These are phyloP conservation scores for Fonsecaea multimorphosa DNA, from an alignment of 2,329 filamentous ascomycete genomes.

Conservation along the genomic window DNA sequence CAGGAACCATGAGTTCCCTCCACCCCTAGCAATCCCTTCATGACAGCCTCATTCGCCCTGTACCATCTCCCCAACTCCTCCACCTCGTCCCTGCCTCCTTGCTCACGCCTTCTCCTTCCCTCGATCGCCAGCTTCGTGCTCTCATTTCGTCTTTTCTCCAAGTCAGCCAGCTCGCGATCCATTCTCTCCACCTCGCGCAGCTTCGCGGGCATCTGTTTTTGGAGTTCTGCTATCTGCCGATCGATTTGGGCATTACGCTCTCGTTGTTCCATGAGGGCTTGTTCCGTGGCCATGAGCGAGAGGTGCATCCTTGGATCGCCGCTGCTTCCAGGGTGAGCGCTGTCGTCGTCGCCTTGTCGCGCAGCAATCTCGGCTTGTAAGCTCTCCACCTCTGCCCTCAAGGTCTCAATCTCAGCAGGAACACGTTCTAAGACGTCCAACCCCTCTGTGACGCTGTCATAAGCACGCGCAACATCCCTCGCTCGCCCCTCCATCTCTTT, in stretches of 20 bases:
- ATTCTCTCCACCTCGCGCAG: slow-evolving; percentile 53
- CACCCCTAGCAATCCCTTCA: slow-evolving; percentile 49
- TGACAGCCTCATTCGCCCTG: slow-evolving; percentile 48
- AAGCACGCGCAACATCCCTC: slow-evolving; percentile 66
- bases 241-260: slow-evolving; percentile 51
- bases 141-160: slow-evolving; percentile 54
- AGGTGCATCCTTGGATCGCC: slow-evolving; percentile 34
- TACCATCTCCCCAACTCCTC: slow-evolving; percentile 57
- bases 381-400: slow-evolving; percentile 49
- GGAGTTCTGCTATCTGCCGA: slow-evolving; percentile 49
- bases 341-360: slow-evolving; percentile 37
- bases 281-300: slow-evolving; percentile 46
- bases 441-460: slow-evolving; percentile 55
- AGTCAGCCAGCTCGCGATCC: slow-evolving; percentile 51
- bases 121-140: slow-evolving; percentile 56
- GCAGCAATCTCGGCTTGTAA: slow-evolving; percentile 52
- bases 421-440: slow-evolving; percentile 48
- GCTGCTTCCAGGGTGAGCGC: neutral
- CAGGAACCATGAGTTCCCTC: neutral
- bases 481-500: slow-evolving; percentile 73
- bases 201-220: slow-evolving; percentile 53
- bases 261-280: slow-evolving; percentile 49
- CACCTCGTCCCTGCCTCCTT: slow-evolving; percentile 54
- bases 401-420: slow-evolving; percentile 50
- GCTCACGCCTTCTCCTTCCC: slow-evolving; percentile 49